A percentile compares a stretch with the other conserved stretches of the same genome.
Evolutionary conservation across 352 stramenopile species (phyloP).

Genomic region (Pelagophyceae sp.): DNA sequence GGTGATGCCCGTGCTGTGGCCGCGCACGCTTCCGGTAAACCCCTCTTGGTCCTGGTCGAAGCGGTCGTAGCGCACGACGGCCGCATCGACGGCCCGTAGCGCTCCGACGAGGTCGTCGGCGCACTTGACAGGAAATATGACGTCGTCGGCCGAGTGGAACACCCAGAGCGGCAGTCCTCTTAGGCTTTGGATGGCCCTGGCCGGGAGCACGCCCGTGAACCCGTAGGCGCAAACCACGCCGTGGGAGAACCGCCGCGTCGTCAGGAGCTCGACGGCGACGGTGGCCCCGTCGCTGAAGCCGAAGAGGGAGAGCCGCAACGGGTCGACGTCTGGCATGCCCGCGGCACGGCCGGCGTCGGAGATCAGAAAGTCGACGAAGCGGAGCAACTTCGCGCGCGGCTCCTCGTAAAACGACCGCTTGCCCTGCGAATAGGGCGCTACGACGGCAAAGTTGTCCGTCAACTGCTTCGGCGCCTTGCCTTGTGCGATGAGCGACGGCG

Average conservation of each 20-base stretch:
- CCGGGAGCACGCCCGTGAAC: slow-evolving; percentile 45
- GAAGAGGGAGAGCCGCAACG: slow-evolving; percentile 43
- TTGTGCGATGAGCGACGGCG: slow-evolving; percentile 42
- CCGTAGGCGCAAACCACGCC: slow-evolving; percentile 47
- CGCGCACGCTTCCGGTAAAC: slow-evolving; percentile 29
- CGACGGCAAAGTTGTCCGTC: slow-evolving; percentile 46
- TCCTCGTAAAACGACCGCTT: slow-evolving; percentile 51
- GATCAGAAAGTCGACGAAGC: slow-evolving; percentile 45
- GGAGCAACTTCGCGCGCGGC: slow-evolving; percentile 41
- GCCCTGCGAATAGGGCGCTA: slow-evolving; percentile 46
- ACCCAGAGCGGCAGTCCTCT: slow-evolving; percentile 45
- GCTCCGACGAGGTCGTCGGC: slow-evolving; percentile 37
- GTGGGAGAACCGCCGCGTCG: slow-evolving; percentile 43
- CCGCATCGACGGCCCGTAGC: slow-evolving; percentile 22
- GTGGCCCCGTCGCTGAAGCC: slow-evolving; percentile 55
- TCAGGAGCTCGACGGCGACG: slow-evolving; percentile 48
- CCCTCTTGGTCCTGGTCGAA: slow-evolving; percentile 39
- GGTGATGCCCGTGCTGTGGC: slow-evolving; percentile 42
- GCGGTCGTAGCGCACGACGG: slow-evolving; percentile 34
- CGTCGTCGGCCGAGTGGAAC: slow-evolving; percentile 53
- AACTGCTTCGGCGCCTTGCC: slow-evolving; percentile 37
- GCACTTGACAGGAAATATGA: slow-evolving; percentile 40
- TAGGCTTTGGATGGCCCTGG: slow-evolving; percentile 41
- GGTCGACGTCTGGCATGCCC: slow-evolving; percentile 36
- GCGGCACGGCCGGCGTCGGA: slow-evolving; percentile 8